Evolutionary conservation across 768 basidiomycete genomes (phyloP).

Genomic region (Lepiota venenata): DNA sequence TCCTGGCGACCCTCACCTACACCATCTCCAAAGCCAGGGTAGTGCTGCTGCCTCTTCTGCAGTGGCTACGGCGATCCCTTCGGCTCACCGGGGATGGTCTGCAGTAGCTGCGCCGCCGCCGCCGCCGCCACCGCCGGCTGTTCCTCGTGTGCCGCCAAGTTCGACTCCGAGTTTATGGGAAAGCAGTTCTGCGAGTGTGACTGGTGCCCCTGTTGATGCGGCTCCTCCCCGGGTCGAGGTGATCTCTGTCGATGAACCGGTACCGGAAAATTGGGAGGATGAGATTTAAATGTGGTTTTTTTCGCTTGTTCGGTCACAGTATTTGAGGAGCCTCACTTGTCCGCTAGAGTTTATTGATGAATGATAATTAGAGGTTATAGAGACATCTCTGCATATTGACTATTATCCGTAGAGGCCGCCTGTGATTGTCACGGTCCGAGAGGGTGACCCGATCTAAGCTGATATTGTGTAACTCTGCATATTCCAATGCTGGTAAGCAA

Average conservation of each 20-base stretch:
- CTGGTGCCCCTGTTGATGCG: neutral
- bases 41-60: no score
- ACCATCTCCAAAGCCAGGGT: constrained; percentile 1
- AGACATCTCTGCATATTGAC: no score
- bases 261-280: constrained; percentile 35
- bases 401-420: no score
- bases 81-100: neutral
- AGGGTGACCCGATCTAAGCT: no score
- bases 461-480: no score
- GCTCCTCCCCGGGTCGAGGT: constrained; percentile 1
- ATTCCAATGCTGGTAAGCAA: no score
- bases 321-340: no score
- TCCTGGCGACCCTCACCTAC: constrained; percentile 11
- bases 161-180: neutral
- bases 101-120: constrained; percentile 5
- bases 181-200: neutral
- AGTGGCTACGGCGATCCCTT: neutral
- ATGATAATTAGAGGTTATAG: no score
- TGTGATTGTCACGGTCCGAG: no score
- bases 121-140: constrained; percentile 2
- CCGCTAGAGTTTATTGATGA: no score
- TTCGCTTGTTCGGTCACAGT: neutral
- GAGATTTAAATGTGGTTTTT: constrained; percentile 18
- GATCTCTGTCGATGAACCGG: constrained; percentile 15
- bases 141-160: neutral